phyloP scores from a whole-genome alignment of 495 filamentous ascomycete species.

The Haplographium delicatum region DNA sequence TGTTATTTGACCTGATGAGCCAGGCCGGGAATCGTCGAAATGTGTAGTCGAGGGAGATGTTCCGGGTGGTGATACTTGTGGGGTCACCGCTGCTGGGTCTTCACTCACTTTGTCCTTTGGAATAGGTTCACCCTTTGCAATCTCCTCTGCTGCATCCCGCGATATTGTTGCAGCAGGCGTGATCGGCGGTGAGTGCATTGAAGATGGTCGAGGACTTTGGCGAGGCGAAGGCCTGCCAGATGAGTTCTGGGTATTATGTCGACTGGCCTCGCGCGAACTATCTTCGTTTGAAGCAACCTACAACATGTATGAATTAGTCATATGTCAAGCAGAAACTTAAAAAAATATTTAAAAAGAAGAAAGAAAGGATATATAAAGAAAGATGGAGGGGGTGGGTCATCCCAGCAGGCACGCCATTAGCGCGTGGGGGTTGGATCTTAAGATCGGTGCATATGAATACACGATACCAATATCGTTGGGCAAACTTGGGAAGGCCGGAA shows the following conservation, averaged over 20 bases:
- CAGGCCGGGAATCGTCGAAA: slow-evolving; percentile 23
- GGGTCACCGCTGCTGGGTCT: slow-evolving; percentile 58
- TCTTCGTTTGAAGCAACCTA: slow-evolving; percentile 33
- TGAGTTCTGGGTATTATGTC: slow-evolving; percentile 23
- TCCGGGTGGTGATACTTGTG: slow-evolving; percentile 51
- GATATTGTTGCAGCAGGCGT: slow-evolving; percentile 74
- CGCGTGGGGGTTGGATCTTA: slow-evolving; percentile 17
- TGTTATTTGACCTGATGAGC: slow-evolving; percentile 15
- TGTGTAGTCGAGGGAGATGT: slow-evolving; percentile 28
- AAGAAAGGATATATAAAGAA: slow-evolving; percentile 13
- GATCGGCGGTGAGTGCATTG: slow-evolving; percentile 82
- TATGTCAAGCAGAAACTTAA: not conserved
- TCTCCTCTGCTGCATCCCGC: slow-evolving; percentile 33
- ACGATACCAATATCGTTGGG: not conserved
- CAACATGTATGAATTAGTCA: slow-evolving; percentile 12
- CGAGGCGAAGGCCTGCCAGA: slow-evolving; percentile 28
- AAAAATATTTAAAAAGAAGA: slow-evolving; percentile 1
- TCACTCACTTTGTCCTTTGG: slow-evolving; percentile 26
- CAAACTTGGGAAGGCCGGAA: too few species aligned
- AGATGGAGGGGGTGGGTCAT: slow-evolving; percentile 17
- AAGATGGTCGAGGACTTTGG: slow-evolving; percentile 34
- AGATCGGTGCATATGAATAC: not conserved
- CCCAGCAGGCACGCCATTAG: slow-evolving; percentile 10
- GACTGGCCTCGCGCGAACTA: slow-evolving; percentile 24
- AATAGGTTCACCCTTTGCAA: slow-evolving; percentile 26